Evolutionary conservation across 2,329 filamentous ascomycete genomes (phyloP).

Genomic region (Penicillium sp.): DNA sequence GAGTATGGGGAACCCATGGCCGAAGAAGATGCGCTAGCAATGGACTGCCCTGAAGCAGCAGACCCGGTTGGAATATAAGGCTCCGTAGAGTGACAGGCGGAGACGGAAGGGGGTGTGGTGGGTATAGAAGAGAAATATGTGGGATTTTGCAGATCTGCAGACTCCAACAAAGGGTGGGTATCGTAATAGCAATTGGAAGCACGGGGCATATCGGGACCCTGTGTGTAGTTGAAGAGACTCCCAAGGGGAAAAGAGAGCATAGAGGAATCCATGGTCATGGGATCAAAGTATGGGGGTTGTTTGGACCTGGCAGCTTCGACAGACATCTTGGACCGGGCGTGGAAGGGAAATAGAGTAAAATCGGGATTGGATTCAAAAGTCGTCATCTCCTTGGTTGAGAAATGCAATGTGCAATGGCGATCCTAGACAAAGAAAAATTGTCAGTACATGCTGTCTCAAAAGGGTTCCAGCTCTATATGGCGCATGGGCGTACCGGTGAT

Average conservation of each 20-base stretch:
- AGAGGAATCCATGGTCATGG: constrained; percentile 29
- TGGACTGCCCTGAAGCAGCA: constrained; percentile 53
- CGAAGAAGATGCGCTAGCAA: constrained; percentile 52
- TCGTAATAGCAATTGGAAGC: constrained; percentile 26
- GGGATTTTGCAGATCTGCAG: constrained; percentile 21
- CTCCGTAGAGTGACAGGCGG: constrained; percentile 27
- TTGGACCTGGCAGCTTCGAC: constrained; percentile 26
- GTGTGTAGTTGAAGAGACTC: constrained; percentile 18
- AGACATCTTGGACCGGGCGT: constrained; percentile 22
- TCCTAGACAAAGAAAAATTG: neutral
- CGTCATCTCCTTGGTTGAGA: constrained; percentile 5
- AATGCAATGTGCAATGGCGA: constrained; percentile 1
- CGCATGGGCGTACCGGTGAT: constrained; percentile 14
- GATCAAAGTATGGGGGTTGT: constrained; percentile 24
- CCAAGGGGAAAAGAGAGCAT: constrained; percentile 27
- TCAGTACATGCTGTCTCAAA: neutral
- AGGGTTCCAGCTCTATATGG: neutral
- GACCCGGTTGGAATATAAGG: constrained; percentile 51
- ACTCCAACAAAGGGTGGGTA: constrained; percentile 22
- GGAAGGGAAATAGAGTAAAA: constrained; percentile 11
- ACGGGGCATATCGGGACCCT: constrained; percentile 16
- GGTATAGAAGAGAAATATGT: constrained; percentile 25
- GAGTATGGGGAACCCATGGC: constrained; percentile 60
- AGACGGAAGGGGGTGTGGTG: constrained; percentile 28
- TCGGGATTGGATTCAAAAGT: constrained; percentile 8